Conservation (phyloP, 139 green algal species). For the Coccomyxa sp. region DNA sequence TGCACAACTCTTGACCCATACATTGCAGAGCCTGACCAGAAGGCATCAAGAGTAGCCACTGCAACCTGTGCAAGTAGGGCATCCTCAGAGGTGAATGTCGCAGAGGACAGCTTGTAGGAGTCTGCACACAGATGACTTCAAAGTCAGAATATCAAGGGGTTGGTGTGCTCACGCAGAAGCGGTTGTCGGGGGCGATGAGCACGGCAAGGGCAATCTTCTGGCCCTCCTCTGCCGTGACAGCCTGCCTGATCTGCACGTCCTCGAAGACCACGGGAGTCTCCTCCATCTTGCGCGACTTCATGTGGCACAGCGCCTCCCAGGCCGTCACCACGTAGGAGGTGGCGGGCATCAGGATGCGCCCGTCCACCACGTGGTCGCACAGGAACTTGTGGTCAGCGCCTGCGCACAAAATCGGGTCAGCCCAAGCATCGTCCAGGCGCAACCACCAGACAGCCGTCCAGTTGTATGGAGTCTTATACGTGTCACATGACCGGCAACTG, state of each 20-base stretch:
- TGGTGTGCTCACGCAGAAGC: background rate
- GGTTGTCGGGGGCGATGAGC: background rate
- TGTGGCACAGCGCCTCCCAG: background rate
- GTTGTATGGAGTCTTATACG: too few species aligned
- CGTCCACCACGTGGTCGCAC: background rate
- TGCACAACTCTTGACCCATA: too few species aligned
- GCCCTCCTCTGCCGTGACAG: background rate
- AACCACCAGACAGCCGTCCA: too few species aligned
- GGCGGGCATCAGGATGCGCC: slow-evolving; percentile 2
- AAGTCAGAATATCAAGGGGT: background rate
- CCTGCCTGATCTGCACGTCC: background rate
- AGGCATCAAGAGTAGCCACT: too few species aligned
- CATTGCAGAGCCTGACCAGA: too few species aligned
- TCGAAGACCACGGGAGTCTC: background rate
- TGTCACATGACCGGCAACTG: too few species aligned
- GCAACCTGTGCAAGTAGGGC: too few species aligned
- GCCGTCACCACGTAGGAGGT: slow-evolving; percentile 7
- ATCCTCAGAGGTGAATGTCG: too few species aligned
- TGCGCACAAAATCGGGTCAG: background rate
- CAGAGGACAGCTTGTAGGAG: too few species aligned
- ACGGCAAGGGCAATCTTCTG: slow-evolving; percentile 1
- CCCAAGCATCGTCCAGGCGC: too few species aligned
- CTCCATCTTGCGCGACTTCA: background rate
- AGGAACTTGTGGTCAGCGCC: slow-evolving; percentile 5
- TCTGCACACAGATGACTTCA: too few species aligned